Evolutionary conservation across 805 yeast species (phyloP).

Genomic region (Tetrapisispora fleetii): DNA sequence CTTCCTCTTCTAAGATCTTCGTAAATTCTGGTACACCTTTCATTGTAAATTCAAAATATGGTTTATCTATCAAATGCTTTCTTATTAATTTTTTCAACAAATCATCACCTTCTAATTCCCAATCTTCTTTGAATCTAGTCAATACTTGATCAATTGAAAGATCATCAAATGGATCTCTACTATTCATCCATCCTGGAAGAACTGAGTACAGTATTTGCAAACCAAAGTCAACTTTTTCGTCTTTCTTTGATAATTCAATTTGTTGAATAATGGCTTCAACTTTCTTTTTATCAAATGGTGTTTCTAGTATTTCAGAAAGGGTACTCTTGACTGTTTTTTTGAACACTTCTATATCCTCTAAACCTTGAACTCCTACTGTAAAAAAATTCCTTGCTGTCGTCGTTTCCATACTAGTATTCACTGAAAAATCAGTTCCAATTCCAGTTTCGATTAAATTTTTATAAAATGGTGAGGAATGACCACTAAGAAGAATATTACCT

Average conservation of each 20-base stretch:
- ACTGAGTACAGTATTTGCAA: conserved; percentile 61
- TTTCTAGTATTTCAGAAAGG: conserved; percentile 34
- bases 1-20: conserved; percentile 42
- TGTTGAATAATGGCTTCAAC: conserved; percentile 87
- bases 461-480: conserved; percentile 86
- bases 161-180: conserved; percentile 60
- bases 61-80: conserved; percentile 41
- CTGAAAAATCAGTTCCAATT: conserved; percentile 73
- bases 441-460: conserved; percentile 81
- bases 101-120: conserved; percentile 39
- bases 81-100: conserved; percentile 54
- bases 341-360: conserved; percentile 40
- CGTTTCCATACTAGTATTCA: conserved; percentile 80
- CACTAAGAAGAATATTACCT: conserved; percentile 67
- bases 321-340: conserved; percentile 39
- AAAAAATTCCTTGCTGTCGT: conserved; percentile 69
- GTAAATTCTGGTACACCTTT: conserved; percentile 54
- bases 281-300: conserved; percentile 45
- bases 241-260: conserved; percentile 70
- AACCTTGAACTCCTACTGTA: conserved; percentile 79
- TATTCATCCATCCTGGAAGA: conserved; percentile 80
- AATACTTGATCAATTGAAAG: conserved; percentile 58
- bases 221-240: conserved; percentile 87
- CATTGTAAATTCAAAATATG: conserved; percentile 68
- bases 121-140: conserved; percentile 50